Conservation (phyloP, 2,329 filamentous ascomycete species). For the Fusarium caatingaense region DNA sequence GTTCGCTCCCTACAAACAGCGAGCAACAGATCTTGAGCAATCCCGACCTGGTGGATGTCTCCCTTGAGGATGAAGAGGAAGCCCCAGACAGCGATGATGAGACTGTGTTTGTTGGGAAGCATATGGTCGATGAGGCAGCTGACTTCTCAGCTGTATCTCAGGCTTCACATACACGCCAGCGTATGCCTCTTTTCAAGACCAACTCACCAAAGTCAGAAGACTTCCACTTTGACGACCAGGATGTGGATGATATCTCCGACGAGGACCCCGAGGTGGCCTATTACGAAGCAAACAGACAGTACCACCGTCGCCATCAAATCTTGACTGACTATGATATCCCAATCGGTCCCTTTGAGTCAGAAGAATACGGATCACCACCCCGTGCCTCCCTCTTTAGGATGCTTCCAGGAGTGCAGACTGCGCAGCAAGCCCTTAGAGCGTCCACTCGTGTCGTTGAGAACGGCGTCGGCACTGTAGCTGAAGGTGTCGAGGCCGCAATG, state of each 20-base stretch:
- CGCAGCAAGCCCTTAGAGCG: not conserved
- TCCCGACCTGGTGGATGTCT: not conserved
- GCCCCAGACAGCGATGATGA: not conserved
- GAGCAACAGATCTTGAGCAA: not conserved
- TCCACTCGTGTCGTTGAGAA: not conserved
- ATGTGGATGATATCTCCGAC: not conserved
- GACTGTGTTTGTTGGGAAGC: not conserved
- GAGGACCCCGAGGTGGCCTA: not conserved
- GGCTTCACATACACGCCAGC: not conserved
- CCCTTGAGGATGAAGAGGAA: not conserved
- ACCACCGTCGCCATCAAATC: not conserved
- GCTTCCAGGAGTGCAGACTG: not conserved
- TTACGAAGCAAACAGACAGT: not conserved
- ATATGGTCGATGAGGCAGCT: not conserved
- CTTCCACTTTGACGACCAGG: not conserved
- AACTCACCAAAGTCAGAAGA: not conserved
- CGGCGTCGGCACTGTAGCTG: constrained; percentile 2
- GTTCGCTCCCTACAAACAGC: not conserved
- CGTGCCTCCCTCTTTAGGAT: not conserved
- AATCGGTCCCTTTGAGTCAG: not conserved
- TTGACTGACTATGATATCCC: constrained; percentile 14
- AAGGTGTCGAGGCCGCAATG: constrained; percentile 6
- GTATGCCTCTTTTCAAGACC: not conserved
- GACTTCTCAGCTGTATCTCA: not conserved
- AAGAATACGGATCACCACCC: not conserved